Base-by-base conservation (phyloP, 208 protist species). In the Crithidia fasciculata region DNA sequence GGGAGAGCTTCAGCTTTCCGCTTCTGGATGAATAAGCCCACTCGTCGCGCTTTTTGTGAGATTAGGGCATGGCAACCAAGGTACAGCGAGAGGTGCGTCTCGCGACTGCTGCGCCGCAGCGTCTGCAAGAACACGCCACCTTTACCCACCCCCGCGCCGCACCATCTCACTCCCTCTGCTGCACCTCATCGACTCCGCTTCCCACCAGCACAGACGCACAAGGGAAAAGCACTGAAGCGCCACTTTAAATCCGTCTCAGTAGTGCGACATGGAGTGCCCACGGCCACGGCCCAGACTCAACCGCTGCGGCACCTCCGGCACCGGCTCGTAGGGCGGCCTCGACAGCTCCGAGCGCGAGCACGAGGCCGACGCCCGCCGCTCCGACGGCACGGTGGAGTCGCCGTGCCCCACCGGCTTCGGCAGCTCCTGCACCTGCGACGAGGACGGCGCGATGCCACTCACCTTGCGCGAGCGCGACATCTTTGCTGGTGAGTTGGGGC, bases 241-340 rank as follows among this genome's bases (percentile, higher is more conserved):
- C 28, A 28, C 28, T 28, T 28, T 28, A 28, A 28, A 28, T 57
- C 0, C 4, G 15, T 5, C 2, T 69, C 44, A 75, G 61, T 75
- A 69, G 44, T 67, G 54, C 43, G 70, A 58, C 61, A 75, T 59
- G 3, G 59, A 63, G 12, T 16, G 39, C 5, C 28, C 36, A 1
- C 2, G 2, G 13, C 37, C 39, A 13, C 45, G 52, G 13, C 56
- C 52, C 9, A 64, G 8, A 5, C 62, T 53, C 5, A 69, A 44
- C 6, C 56, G 71, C 13, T 44, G 54, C 45, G 9, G 43, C 45
- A 58, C 64, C 49, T 76, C 45, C 36, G 70, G 70, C 37, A 75
- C 50, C 53, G 37, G 60, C 16, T 74, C 61, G 40, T 43, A 52
- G 12, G 2, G 1, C 43, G 47, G 18, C 40, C 40, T 49, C 13